Conservation (phyloP, 345 rosid species). For the Boechera stricta region DNA sequence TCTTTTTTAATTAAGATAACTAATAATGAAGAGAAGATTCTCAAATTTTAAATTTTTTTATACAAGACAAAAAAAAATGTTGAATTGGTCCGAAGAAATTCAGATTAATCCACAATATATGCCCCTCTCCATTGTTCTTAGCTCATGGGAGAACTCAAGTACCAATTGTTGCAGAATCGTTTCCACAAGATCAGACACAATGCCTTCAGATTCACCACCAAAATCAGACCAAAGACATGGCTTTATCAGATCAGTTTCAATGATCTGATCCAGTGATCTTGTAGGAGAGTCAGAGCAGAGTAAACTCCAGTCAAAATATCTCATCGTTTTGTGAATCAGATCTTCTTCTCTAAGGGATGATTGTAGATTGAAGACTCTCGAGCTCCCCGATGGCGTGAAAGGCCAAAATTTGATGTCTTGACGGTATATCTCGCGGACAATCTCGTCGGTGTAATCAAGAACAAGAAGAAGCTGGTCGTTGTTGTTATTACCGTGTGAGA, state of each 20-base stretch:
- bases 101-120: slow-evolving; percentile 5
- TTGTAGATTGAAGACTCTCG: slow-evolving; percentile 28
- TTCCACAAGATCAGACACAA: slow-evolving; percentile 56
- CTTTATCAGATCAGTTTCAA: slow-evolving; percentile 56
- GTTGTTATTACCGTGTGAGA: slow-evolving; percentile 42
- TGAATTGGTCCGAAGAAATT: not conserved
- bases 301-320: slow-evolving; percentile 57
- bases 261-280: slow-evolving; percentile 52
- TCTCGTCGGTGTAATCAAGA: slow-evolving; percentile 61
- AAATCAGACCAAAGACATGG: slow-evolving; percentile 61
- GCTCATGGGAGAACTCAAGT: slow-evolving; percentile 47
- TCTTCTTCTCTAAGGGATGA: slow-evolving; percentile 36
- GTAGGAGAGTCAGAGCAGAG: slow-evolving; percentile 27
- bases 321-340: slow-evolving; percentile 53
- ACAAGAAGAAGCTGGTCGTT: slow-evolving; percentile 49
- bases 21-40: slow-evolving; percentile 7
- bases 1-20: not conserved
- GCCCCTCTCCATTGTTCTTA: slow-evolving; percentile 36
- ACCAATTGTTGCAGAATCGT: slow-evolving; percentile 57
- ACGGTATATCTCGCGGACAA: slow-evolving; percentile 53
- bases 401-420: slow-evolving; percentile 51
- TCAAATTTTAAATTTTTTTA: slow-evolving; percentile 5
- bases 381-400: slow-evolving; percentile 48
- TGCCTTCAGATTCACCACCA: slow-evolving; percentile 54
- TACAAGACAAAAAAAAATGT: slow-evolving; percentile 32